Conservation (phyloP, 352 stramenopile species). For the Pythium plurisporium region DNA sequence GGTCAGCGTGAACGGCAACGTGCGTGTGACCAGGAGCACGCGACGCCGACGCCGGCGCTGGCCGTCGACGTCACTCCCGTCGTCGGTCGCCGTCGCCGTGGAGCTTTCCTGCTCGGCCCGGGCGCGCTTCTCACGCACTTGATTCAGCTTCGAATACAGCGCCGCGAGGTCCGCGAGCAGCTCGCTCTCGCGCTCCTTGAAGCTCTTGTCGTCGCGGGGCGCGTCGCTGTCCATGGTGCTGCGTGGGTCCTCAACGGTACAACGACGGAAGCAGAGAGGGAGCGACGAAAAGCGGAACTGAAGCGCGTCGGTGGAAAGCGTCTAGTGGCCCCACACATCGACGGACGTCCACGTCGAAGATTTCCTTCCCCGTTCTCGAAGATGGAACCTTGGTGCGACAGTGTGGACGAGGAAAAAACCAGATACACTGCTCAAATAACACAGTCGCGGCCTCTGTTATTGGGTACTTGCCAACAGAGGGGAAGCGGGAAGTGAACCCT, state of each 20-base stretch:
- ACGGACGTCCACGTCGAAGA: too few relatives aligned
- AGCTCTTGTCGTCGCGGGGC: slow-evolving; percentile 25
- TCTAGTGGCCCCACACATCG: too few relatives aligned
- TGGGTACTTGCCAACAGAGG: neutral
- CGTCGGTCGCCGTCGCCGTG: slow-evolving; percentile 13
- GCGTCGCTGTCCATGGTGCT: slow-evolving; percentile 21
- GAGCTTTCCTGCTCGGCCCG: slow-evolving; percentile 59
- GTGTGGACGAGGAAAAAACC: too few relatives aligned
- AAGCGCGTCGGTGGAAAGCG: too few relatives aligned
- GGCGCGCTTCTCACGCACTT: slow-evolving; percentile 73
- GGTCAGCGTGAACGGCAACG: slow-evolving; percentile 72
- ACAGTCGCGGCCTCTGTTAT: too few relatives aligned
- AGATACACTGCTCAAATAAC: too few relatives aligned
- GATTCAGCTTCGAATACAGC: slow-evolving; percentile 79
- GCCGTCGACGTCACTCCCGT: slow-evolving; percentile 25
- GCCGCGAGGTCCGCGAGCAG: slow-evolving; percentile 65
- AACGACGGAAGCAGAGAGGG: neutral
- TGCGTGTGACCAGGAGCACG: slow-evolving; percentile 72
- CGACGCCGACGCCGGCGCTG: slow-evolving; percentile 39
- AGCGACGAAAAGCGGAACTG: neutral
- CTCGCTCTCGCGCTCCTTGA: slow-evolving; percentile 67
- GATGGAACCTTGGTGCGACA: too few relatives aligned
- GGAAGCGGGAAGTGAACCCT: too few relatives aligned
- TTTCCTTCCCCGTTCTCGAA: too few relatives aligned
- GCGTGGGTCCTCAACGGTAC: neutral